Percentiles rank a stretch among this genome's conserved stretches.
Evolutionary conservation across 2,329 filamentous ascomycete genomes (phyloP).

Genomic region (Aspergillus sp.): DNA sequence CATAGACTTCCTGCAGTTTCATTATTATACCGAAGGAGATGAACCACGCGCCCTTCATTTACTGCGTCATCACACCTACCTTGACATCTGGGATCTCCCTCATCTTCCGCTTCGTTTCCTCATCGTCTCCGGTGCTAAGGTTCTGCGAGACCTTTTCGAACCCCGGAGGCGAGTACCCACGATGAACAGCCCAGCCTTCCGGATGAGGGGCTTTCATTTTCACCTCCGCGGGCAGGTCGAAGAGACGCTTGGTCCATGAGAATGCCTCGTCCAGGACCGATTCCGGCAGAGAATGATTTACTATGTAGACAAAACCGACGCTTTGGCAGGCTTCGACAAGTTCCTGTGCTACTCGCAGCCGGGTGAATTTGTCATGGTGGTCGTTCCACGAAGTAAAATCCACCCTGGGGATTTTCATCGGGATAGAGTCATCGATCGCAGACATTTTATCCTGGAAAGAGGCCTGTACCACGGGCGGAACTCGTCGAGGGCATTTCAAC

Average conservation of each 20-base stretch:
- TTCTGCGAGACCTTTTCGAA: slow-evolving; percentile 55
- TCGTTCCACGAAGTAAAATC: slow-evolving; percentile 41
- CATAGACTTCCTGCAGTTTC: slow-evolving; percentile 49
- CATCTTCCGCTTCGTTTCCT: slow-evolving; percentile 43
- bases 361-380: slow-evolving; percentile 24
- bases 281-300: slow-evolving; percentile 47
- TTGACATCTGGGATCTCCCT: slow-evolving; percentile 53
- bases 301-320: slow-evolving; percentile 51
- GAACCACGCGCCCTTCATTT: not conserved
- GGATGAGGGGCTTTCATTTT: slow-evolving; percentile 54
- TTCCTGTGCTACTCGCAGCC: slow-evolving; percentile 35
- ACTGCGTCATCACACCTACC: slow-evolving; percentile 30
- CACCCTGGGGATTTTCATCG: slow-evolving; percentile 37
- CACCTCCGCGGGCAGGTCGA: slow-evolving; percentile 44
- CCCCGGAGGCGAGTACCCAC: slow-evolving; percentile 58
- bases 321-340: slow-evolving; percentile 44
- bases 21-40: not conserved
- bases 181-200: slow-evolving; percentile 49
- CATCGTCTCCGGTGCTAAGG: slow-evolving; percentile 41
- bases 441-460: not conserved
- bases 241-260: slow-evolving; percentile 44
- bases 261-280: slow-evolving; percentile 46
- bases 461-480: not conserved
- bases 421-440: not conserved
- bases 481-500: not conserved